A percentile compares a stretch with the other conserved stretches of the same genome.
Evolutionary conservation across 495 filamentous ascomycete species (phyloP).

Genomic region (Aspergillus campestris): DNA sequence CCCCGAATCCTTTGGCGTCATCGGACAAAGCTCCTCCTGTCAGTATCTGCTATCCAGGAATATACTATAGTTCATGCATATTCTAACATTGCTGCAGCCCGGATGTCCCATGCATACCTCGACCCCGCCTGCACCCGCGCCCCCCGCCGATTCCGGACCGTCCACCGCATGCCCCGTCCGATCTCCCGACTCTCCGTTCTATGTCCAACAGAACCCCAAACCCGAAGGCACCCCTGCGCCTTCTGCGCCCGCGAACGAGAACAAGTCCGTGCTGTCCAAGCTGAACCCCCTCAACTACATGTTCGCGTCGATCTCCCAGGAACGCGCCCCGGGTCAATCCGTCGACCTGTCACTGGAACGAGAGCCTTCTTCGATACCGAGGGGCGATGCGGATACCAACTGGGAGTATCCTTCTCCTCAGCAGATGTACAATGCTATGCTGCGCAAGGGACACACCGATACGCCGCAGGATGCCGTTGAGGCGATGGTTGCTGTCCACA

Average conservation of each 20-base stretch:
- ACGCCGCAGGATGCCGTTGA: slow-evolving; percentile 91
- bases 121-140: slow-evolving; percentile 29
- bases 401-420: slow-evolving; percentile 99
- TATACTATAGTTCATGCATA: not conserved
- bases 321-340: slow-evolving; percentile 62
- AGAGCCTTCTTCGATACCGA: slow-evolving; percentile 78
- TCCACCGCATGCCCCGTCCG: slow-evolving; percentile 48
- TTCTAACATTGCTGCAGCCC: slow-evolving; percentile 49
- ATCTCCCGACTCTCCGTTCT: slow-evolving; percentile 37
- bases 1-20: slow-evolving; percentile 33
- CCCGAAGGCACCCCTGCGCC: slow-evolving; percentile 13
- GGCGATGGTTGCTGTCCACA: slow-evolving; percentile 94
- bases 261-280: slow-evolving; percentile 52
- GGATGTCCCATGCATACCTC: slow-evolving; percentile 86
- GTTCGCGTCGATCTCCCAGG: slow-evolving; percentile 77
- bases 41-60: slow-evolving; percentile 26
- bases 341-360: slow-evolving; percentile 65
- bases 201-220: slow-evolving; percentile 22
- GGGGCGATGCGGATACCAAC: slow-evolving; percentile 60
- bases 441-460: slow-evolving; percentile 91
- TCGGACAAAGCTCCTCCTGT: slow-evolving; percentile 55
- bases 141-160: slow-evolving; percentile 36
- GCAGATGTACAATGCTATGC: slow-evolving; percentile 98
- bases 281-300: slow-evolving; percentile 96
- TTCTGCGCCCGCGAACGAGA: slow-evolving; percentile 15